Base-by-base conservation (phyloP, 2,329 filamentous ascomycete species). In the Didymella pomorum region DNA sequence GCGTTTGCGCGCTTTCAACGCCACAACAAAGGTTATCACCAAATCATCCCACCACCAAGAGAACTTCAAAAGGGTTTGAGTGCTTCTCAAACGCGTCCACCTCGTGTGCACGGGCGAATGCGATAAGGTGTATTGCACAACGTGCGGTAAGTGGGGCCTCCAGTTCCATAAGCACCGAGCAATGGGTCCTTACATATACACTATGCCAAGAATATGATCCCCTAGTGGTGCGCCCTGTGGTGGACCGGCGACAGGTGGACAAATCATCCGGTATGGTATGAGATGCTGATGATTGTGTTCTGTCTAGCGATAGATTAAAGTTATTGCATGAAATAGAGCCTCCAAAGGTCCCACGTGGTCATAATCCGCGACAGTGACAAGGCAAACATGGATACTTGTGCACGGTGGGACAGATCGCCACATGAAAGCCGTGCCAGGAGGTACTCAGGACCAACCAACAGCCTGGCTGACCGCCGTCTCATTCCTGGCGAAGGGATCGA, bases 401-500 rank as follows among this genome's bases (percentile, higher is more conserved):
- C 20, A 31, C 28, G 21, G 23, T 18, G 3, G 6, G 12, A 46
- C 8, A 10, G 18, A 46, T 28, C 12, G 51, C 18, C 18, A 14
- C 33, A 10, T 47, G 14, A 25, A 2, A n/a, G 28, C 11, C 20
- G 41, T 51, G 28, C 33, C 41, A 46, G 47, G 18, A 25, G 9
- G 16, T 10, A 16, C 25, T 51, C 20, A 56, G 23, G 16, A 52
- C 26, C 33, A 20, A 20, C 42, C 12, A 14, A 35, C 39, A 37
- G 7, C 25, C 25, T 41, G 16, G 46, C 26, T 37, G 25, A 31
- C 12, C 10, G 50, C 50, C 25, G 59, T 68, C 20, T 63, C 53
- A 26, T 66, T 66, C 49, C 70, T 66, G 6, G 81, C 81, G 76
- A 88, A 89, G 0, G 84, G 84, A 72, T 89, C 86, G 14, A 76